Evolutionary conservation across 1,284 basidiomycete genomes (phyloP), one percentile per base, ranked within the genome.

Genomic region (Exsudoporus floridanus): DNA sequence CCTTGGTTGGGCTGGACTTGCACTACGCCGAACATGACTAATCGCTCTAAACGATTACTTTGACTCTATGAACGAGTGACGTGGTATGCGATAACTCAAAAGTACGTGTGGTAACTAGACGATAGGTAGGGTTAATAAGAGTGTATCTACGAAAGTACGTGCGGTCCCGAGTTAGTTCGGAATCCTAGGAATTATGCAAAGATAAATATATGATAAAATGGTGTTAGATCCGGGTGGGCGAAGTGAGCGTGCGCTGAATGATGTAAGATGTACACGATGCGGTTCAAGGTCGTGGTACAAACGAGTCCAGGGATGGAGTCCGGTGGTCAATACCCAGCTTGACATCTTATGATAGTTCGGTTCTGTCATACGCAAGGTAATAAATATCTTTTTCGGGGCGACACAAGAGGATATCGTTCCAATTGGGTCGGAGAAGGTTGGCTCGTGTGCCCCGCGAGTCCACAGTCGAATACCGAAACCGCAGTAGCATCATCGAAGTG

Each of bases 321-420:
- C 50, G 50, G 52, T 59, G 59, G 57, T 56, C 68, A 54, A 68
- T 31, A 54, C 25, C 67, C 59, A 54, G 67, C 66, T 55, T 60
- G 58, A 52, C 65, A 56, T 67, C 64, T 43, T 60, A 44, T 27
- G 49, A 55, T 51, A 55, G 47, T 37, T 53, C 53, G 36, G 25
- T 49, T 48, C 52, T 63, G 62, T 76, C 71, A 59, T 82, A 84
- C 41, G 73, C 73, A 50, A 89, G 61, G 58, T 73, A 78, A 63
- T 80, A 83, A 33, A 77, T 71, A 40, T 77, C 78, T 46, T 72
- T 64, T 43, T 77, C 73, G 6, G 86, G 86, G 38, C 81, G 78
- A 64, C 86, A 87, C 47, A 81, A 70, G 41, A 86, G 74, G 52
- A 79, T 78, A 63, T 89, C 86, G 67, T 89, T 88, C 86, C 87